Conservation (phyloP, 805 yeast genomes). For the Ogataea pilisensis region DNA sequence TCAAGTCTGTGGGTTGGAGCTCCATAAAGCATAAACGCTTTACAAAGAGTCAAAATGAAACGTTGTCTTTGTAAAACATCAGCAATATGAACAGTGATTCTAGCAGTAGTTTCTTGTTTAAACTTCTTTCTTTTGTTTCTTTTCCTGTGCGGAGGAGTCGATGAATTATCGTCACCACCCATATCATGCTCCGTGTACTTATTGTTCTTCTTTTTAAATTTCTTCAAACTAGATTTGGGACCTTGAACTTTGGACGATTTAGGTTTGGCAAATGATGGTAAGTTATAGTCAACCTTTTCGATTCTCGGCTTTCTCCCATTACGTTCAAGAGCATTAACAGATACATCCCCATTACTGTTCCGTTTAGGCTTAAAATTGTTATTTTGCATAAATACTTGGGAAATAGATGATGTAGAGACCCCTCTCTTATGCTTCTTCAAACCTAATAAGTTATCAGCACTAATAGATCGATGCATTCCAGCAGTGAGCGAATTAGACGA, state of each 20-base stretch:
- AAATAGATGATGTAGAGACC: conserved; percentile 6
- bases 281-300: conserved; percentile 6
- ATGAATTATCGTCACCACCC: conserved; percentile 5
- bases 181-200: conserved; percentile 1
- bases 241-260: conserved; percentile 3
- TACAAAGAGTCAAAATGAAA: conserved; percentile 78
- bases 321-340: conserved; percentile 2
- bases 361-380: not conserved
- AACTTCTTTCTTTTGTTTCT: conserved; percentile 23
- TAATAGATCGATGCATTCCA: conserved; percentile 14
- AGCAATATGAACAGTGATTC: conserved; percentile 90
- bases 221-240: not conserved
- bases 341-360: not conserved
- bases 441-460: conserved; percentile 15
- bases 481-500: not conserved
- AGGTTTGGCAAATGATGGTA: conserved; percentile 17
- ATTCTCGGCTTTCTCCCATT: conserved; percentile 9
- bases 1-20: conserved; percentile 96
- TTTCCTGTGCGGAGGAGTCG: conserved; percentile 3
- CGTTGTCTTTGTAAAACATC: conserved; percentile 83
- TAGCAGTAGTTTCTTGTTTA: conserved; percentile 47
- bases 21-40: conserved; percentile 88
- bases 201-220: conserved; percentile 1
- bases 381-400: not conserved
- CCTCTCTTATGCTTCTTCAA: conserved; percentile 8